Evolutionary conservation across 257 asterid genomes (phyloP).

Genomic region (Solanum piurae): DNA sequence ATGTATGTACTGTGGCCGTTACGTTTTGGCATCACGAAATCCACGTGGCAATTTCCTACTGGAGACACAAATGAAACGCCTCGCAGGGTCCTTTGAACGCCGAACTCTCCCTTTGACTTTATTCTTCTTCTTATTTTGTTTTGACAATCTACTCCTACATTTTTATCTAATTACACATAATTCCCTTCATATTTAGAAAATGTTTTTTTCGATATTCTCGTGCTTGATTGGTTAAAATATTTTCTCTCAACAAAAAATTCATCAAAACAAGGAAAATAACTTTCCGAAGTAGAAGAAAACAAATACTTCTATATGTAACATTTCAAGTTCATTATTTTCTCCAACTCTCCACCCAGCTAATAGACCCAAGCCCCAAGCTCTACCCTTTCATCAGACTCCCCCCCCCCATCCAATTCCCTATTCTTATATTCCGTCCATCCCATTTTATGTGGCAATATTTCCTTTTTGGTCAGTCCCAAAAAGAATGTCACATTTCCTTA

Average conservation of each 20-base stretch:
- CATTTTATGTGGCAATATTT: no score
- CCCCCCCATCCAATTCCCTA: no score
- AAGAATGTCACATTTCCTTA: no score
- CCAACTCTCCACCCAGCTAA: no score
- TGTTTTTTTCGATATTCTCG: background rate
- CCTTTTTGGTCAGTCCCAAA: no score
- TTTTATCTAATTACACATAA: background rate
- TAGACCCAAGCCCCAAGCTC: background rate
- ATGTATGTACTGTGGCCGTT: conserved; percentile 28
- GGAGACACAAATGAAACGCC: background rate
- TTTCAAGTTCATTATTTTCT: background rate
- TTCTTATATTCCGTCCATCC: no score
- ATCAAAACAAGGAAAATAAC: background rate
- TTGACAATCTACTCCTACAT: background rate
- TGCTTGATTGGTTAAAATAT: background rate
- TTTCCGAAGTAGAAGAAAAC: background rate
- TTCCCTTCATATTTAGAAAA: background rate
- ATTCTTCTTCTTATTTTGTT: background rate
- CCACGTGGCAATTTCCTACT: background rate
- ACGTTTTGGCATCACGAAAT: conserved; percentile 19
- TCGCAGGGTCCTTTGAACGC: conserved; percentile 15
- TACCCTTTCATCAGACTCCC: no score
- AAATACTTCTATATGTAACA: background rate
- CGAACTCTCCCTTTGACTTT: conserved; percentile 20
- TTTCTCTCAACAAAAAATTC: background rate